Conservation (phyloP, 768 basidiomycete species). For the Galerina sulciceps region DNA sequence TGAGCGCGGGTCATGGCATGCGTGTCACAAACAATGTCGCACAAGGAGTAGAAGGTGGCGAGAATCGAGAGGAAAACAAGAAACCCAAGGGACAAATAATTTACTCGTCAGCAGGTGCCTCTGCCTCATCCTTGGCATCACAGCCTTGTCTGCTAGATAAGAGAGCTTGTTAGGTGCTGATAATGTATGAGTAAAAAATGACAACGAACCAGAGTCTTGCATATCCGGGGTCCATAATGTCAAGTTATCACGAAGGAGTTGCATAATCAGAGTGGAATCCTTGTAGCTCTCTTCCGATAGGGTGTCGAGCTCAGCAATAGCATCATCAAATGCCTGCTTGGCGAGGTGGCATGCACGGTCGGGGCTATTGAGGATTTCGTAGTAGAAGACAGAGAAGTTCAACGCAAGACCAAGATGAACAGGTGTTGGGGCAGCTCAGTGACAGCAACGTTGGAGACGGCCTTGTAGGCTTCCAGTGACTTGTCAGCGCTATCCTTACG, state of each 20-base stretch:
- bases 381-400: conserved; percentile 99
- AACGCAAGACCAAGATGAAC: conserved; percentile 97
- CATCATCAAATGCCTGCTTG: conserved; percentile 98
- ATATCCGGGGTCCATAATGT: conserved; percentile 99
- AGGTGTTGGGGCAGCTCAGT: conserved; percentile 95
- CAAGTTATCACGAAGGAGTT: conserved; percentile 92
- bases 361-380: conserved; percentile 98
- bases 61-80: conserved; percentile 14
- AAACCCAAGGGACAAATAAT: conserved; percentile 25
- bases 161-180: conserved; percentile 10
- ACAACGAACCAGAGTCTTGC: conserved; percentile 81
- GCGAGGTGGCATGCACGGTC: too few relatives aligned
- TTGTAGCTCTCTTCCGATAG: conserved; percentile 99
- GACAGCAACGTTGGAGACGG: conserved; percentile 94
- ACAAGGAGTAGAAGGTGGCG: conserved; percentile 9
- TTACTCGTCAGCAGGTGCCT: conserved; percentile 70
- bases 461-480: conserved; percentile 96
- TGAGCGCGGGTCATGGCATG: conserved; percentile 6
- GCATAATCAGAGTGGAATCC: conserved; percentile 97
- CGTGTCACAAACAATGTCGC: conserved; percentile 10
- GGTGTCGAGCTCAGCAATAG: conserved; percentile 98
- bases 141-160: conserved; percentile 62
- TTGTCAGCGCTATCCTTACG: conserved; percentile 97
- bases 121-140: conserved; percentile 73
- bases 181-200: background rate